phyloP scores from a whole-genome alignment of 257 asterid genomes.

The Forsythia suspensa region DNA sequence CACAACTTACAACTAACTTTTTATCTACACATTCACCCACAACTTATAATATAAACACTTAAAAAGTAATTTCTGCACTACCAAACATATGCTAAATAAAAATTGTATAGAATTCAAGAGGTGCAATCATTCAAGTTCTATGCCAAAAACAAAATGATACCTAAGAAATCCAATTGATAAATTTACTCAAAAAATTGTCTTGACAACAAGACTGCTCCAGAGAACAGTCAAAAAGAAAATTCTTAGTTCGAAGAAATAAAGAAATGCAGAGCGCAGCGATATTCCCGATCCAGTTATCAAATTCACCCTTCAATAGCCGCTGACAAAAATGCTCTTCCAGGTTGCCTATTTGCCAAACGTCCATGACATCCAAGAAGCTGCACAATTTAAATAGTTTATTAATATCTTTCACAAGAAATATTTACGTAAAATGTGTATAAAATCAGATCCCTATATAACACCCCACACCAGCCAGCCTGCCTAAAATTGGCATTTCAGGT shows the following conservation, averaged over 20 bases:
- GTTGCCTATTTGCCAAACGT: constrained; percentile 32
- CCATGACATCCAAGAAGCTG: constrained; percentile 46
- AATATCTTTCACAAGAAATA: not conserved
- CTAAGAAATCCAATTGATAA: not conserved
- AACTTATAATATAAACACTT: no score
- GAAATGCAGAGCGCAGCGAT: not conserved
- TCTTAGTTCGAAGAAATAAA: not conserved
- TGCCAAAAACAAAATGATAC: not conserved
- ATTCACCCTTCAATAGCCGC: constrained; percentile 27
- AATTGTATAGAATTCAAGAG: no score
- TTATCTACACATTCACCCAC: no score
- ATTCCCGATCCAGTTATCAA: not conserved
- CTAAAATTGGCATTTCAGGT: not conserved
- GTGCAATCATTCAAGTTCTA: not conserved
- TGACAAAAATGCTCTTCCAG: constrained; percentile 34
- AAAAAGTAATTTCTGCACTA: no score
- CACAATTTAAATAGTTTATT: not conserved
- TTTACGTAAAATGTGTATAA: no score
- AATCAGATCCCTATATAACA: not conserved
- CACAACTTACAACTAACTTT: no score
- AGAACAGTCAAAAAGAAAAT: not conserved
- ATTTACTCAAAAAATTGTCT: not conserved
- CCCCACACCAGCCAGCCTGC: not conserved
- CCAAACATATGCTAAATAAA: no score
- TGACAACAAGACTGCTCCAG: not conserved